These are phyloP conservation scores for Massospora cicadina DNA, from an alignment of 371 early-diverging fungal genomes.

Conservation along the genomic window DNA sequence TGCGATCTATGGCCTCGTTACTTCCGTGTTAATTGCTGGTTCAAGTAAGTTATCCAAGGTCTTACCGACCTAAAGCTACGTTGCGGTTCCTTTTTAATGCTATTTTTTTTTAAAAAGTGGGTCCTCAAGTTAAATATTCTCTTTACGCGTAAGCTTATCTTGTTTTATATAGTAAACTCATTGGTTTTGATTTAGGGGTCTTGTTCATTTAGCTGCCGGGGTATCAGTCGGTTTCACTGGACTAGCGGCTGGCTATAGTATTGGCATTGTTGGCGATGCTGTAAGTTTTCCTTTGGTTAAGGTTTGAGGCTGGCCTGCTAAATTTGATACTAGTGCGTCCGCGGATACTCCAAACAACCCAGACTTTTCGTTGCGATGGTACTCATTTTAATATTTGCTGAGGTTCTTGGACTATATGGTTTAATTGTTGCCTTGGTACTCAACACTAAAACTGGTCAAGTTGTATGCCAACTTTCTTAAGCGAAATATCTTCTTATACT, in stretches of 20 bases:
- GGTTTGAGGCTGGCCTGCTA: slow-evolving; percentile 1
- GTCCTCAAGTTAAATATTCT: slow-evolving; percentile 13
- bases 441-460: slow-evolving; percentile 56
- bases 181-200: slow-evolving; percentile 25
- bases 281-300: slow-evolving; percentile 17
- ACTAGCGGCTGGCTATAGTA: slow-evolving; percentile 89
- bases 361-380: slow-evolving; percentile 87
- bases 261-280: slow-evolving; percentile 94
- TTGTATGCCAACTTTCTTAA: neutral
- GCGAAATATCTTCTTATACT: no score
- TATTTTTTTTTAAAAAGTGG: slow-evolving; percentile 13
- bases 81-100: neutral
- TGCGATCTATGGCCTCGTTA: slow-evolving; percentile 93
- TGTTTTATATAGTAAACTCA: neutral
- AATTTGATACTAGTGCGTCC: slow-evolving; percentile 34
- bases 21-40: slow-evolving; percentile 77
- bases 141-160: slow-evolving; percentile 14
- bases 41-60: slow-evolving; percentile 31
- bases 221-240: slow-evolving; percentile 83
- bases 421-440: slow-evolving; percentile 90
- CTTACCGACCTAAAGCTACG: slow-evolving; percentile 16
- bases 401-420: slow-evolving; percentile 89
- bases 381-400: slow-evolving; percentile 96
- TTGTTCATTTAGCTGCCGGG: slow-evolving; percentile 87
- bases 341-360: slow-evolving; percentile 84